Evolutionary conservation across 2,329 filamentous ascomycete species (phyloP).

Genomic region (Beauveria medogensis): DNA sequence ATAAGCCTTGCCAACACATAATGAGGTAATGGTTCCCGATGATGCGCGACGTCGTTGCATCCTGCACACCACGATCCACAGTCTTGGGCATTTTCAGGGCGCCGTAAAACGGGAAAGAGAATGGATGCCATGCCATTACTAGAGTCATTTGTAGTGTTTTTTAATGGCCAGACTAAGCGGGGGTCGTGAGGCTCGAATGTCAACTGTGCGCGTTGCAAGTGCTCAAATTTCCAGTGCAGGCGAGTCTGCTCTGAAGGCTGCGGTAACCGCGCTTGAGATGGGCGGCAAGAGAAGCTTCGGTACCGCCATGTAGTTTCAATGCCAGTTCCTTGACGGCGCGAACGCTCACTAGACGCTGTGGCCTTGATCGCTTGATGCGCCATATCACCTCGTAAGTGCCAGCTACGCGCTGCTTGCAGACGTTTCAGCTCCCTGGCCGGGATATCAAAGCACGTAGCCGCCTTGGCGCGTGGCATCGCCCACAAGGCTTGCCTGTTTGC

Average conservation of each 20-base stretch:
- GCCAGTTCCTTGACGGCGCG: conserved; percentile 22
- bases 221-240: background rate
- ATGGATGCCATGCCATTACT: background rate
- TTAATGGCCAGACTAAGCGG: too few relatives aligned
- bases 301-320: conserved; percentile 20
- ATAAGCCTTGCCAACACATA: background rate
- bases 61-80: background rate
- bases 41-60: background rate
- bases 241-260: too few relatives aligned
- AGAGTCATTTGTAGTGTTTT: background rate
- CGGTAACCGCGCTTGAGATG: background rate
- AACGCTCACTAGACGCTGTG: conserved; percentile 20
- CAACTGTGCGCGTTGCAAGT: background rate
- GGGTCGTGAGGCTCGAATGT: background rate
- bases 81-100: background rate
- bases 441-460: conserved; percentile 19
- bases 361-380: conserved; percentile 12
- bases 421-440: conserved; percentile 15
- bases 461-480: conserved; percentile 17
- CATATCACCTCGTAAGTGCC: too few relatives aligned
- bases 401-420: conserved; percentile 16
- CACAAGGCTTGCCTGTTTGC: conserved; percentile 17
- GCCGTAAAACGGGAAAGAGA: background rate
- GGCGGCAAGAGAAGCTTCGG: background rate
- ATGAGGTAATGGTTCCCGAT: too few relatives aligned